Percentiles rank a stretch among this genome's conserved stretches.
Evolutionary conservation across 75 land plant species (phyloP).

Genomic region (Cupressus sempervirens): DNA sequence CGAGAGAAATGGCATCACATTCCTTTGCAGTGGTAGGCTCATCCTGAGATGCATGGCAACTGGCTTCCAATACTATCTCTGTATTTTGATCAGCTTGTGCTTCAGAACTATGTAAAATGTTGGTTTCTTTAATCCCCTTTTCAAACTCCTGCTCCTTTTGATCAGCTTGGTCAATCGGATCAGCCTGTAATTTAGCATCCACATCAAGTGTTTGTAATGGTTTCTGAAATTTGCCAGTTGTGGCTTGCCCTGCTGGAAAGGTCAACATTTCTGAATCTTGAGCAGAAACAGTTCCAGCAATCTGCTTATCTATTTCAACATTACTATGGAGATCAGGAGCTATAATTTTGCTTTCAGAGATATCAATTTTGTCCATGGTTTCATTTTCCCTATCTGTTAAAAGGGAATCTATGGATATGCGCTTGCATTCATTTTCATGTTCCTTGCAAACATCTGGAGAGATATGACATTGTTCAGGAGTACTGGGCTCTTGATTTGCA

Average conservation of each 20-base stretch:
- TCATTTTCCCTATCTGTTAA: background rate
- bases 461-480: background rate
- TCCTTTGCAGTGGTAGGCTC: background rate
- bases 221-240: background rate
- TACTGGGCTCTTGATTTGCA: background rate
- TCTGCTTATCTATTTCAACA: background rate
- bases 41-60: background rate
- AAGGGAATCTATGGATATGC: background rate
- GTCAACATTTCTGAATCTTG: background rate
- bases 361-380: background rate
- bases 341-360: background rate
- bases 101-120: background rate
- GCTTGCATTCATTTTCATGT: background rate
- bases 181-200: background rate
- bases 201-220: background rate
- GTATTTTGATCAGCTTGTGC: background rate
- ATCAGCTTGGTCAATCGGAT: background rate
- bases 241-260: background rate
- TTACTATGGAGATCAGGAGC: background rate
- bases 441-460: background rate
- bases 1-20: background rate
- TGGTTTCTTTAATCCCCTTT: background rate
- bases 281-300: background rate
- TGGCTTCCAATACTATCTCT: background rate
- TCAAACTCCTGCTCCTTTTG: background rate